These are phyloP conservation scores for Cadophora malorum DNA, from an alignment of 2,329 filamentous ascomycete genomes.

Conservation along the genomic window DNA sequence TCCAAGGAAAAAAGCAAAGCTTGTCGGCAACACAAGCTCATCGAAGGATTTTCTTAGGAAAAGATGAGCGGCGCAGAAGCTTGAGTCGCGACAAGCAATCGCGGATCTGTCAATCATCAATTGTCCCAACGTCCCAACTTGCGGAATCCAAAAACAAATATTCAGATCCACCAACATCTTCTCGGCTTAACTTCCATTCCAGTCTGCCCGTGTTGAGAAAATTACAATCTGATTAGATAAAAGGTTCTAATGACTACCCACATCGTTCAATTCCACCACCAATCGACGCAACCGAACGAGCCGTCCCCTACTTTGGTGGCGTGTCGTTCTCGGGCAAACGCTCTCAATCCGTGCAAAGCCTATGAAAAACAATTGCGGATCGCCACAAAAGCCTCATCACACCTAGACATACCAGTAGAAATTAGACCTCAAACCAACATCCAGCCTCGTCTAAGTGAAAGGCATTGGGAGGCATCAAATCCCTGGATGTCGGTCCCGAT, in stretches of 20 bases:
- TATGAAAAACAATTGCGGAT: constrained; percentile 5
- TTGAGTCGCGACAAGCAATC: constrained; percentile 3
- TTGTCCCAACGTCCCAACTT: neutral
- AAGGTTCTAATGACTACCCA: neutral
- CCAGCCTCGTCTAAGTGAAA: neutral
- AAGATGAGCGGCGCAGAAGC: constrained; percentile 9
- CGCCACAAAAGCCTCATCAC: constrained; percentile 1
- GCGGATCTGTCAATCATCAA: constrained; percentile 1
- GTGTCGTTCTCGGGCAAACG: neutral
- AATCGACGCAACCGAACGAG: constrained; percentile 3
- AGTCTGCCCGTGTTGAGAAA: constrained; percentile 11
- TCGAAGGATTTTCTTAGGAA: neutral
- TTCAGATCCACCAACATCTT: neutral
- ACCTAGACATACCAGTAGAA: neutral
- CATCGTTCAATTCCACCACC: neutral
- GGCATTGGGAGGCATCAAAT: neutral
- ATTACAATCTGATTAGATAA: constrained; percentile 18
- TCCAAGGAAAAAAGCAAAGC: constrained; percentile 8
- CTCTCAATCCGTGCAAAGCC: neutral
- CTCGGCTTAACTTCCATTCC: neutral
- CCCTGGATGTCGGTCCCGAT: neutral
- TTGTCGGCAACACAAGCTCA: constrained; percentile 16
- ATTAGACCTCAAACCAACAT: neutral
- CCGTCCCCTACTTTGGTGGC: constrained; percentile 15
- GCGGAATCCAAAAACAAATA: neutral